A percentile compares a stretch with the other conserved stretches of the same genome.
phyloP scores from a whole-genome alignment of 495 filamentous ascomycete species.

The Podospora didyma region DNA sequence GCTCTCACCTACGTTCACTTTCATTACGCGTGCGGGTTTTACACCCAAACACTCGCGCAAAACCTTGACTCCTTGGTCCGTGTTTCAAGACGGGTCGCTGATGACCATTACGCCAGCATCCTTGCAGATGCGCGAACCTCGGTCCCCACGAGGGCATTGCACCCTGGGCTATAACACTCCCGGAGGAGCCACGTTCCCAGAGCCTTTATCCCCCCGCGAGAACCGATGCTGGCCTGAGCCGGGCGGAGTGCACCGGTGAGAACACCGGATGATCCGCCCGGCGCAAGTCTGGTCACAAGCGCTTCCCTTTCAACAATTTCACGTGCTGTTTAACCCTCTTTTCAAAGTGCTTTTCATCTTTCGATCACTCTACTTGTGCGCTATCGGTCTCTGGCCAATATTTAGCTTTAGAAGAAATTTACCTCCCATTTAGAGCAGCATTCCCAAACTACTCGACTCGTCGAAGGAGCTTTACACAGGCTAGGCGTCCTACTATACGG shows the following conservation, averaged over 20 bases:
- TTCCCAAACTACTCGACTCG: slow-evolving; percentile 68
- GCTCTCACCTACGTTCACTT: slow-evolving; percentile 56
- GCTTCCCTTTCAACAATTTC: slow-evolving; percentile 76
- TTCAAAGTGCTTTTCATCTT: slow-evolving; percentile 73
- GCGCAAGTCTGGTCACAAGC: slow-evolving; percentile 60
- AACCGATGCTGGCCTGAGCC: slow-evolving; percentile 62
- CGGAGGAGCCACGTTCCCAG: slow-evolving; percentile 54
- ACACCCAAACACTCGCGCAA: slow-evolving; percentile 66
- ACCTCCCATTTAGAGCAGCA: slow-evolving; percentile 70
- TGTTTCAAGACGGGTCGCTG: slow-evolving; percentile 67
- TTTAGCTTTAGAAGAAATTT: slow-evolving; percentile 72
- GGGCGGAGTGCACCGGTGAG: slow-evolving; percentile 51
- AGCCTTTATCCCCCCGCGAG: slow-evolving; percentile 52
- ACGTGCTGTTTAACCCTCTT: slow-evolving; percentile 71
- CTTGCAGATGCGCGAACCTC: slow-evolving; percentile 37
- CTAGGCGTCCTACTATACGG: slow-evolving; percentile 46
- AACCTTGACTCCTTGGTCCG: slow-evolving; percentile 72
- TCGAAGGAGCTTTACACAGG: slow-evolving; percentile 58
- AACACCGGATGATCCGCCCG: slow-evolving; percentile 51
- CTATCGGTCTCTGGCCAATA: slow-evolving; percentile 68
- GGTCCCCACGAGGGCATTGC: slow-evolving; percentile 22
- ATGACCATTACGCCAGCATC: slow-evolving; percentile 62
- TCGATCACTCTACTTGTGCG: slow-evolving; percentile 70
- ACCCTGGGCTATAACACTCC: slow-evolving; percentile 61
- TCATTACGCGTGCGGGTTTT: slow-evolving; percentile 65